Percentiles rank a stretch among this genome's conserved stretches.
Evolutionary conservation across 2,329 filamentous ascomycete genomes (phyloP).

Genomic region (Colletotrichum tanaceti): DNA sequence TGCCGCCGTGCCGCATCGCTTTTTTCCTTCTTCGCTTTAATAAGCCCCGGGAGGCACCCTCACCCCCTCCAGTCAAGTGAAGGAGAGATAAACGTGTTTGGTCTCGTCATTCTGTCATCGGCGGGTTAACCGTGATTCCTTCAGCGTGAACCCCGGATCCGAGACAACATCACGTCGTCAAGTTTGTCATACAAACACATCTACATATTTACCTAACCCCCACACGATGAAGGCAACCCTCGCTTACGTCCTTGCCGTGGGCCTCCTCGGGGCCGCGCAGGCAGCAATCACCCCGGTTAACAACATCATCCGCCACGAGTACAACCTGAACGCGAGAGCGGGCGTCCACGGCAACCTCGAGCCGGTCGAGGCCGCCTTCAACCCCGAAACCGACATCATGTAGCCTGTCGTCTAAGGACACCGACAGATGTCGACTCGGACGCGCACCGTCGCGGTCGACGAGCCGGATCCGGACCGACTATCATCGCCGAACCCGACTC

Average conservation of each 20-base stretch:
- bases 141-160: neutral
- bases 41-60: neutral
- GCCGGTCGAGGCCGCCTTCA: neutral
- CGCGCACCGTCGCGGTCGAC: neutral
- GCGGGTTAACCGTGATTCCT: slow-evolving; percentile 26
- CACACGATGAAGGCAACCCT: slow-evolving; percentile 31
- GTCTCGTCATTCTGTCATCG: neutral
- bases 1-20: neutral
- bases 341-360: slow-evolving; percentile 29
- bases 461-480: neutral
- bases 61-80: neutral
- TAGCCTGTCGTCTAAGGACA: slow-evolving; percentile 18
- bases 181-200: neutral
- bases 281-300: slow-evolving; percentile 35
- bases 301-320: slow-evolving; percentile 39
- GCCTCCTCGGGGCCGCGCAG: slow-evolving; percentile 31
- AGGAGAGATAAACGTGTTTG: neutral
- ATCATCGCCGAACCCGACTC: neutral
- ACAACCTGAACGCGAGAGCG: slow-evolving; percentile 37
- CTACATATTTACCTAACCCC: neutral
- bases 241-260: slow-evolving; percentile 26
- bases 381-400: slow-evolving; percentile 13
- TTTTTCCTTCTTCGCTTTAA: neutral
- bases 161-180: neutral
- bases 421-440: too few species aligned